A percentile compares a stretch with the other conserved stretches of the same genome.
phyloP scores from a whole-genome alignment of 441 rosid genomes.

The Rhodomyrtus psidioides region DNA sequence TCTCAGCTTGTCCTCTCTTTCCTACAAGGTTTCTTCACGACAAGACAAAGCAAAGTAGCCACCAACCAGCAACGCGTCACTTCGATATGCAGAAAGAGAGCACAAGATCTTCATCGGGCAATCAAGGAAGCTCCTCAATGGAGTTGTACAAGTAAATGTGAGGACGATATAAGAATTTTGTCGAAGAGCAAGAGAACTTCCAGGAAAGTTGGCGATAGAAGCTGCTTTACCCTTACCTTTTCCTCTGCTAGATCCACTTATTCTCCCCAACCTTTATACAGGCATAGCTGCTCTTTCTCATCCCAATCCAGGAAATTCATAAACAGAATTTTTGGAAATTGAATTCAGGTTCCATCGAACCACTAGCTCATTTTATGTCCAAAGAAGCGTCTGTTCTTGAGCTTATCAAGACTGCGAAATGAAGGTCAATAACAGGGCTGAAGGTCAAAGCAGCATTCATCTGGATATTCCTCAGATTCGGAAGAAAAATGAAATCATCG shows the following conservation, averaged over 20 bases:
- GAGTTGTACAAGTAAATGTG: too few species aligned
- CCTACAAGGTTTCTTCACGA: neutral
- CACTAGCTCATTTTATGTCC: neutral
- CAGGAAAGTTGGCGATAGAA: neutral
- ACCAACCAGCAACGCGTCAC: neutral
- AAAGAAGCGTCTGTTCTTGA: neutral
- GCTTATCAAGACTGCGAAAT: conserved; percentile 6
- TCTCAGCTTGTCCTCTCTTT: neutral
- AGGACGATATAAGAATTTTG: neutral
- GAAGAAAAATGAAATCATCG: conserved; percentile 33
- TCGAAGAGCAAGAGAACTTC: neutral
- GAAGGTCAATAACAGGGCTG: conserved; percentile 26
- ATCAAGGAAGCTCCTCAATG: neutral
- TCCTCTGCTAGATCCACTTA: neutral
- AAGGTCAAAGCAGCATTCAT: conserved; percentile 34
- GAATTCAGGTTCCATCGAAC: neutral
- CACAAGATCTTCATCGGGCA: neutral
- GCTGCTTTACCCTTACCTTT: neutral
- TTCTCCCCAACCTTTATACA: neutral
- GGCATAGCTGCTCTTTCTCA: neutral
- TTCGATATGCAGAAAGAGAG: neutral
- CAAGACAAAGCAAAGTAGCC: neutral
- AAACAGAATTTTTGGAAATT: neutral
- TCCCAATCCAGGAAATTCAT: neutral
- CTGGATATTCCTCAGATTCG: conserved; percentile 39